Conservation (phyloP, 73 alveolate genomes). For the Diophrys appendiculata region DNA sequence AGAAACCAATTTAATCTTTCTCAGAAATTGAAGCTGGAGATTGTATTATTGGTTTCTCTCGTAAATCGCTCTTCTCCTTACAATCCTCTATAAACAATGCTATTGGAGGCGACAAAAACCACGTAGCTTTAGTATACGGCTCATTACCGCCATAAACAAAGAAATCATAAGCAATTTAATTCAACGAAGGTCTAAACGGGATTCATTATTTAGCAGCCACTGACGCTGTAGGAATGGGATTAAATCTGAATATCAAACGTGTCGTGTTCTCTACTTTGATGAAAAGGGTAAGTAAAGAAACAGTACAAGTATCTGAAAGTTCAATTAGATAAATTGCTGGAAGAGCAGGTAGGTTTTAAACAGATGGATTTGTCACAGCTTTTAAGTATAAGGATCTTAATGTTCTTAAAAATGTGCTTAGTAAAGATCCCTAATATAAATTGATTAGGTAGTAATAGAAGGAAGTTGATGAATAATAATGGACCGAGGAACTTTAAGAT, state of each 20-base stretch:
- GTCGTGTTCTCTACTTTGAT: conserved; percentile 54
- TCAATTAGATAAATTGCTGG: conserved; percentile 69
- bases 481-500: background rate
- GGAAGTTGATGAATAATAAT: background rate
- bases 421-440: background rate
- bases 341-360: conserved; percentile 78
- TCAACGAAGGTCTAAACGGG: conserved; percentile 50
- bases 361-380: conserved; percentile 72
- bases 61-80: conserved; percentile 19
- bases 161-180: conserved; percentile 56
- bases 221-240: conserved; percentile 85
- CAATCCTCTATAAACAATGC: too few relatives aligned
- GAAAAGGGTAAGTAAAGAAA: conserved; percentile 35
- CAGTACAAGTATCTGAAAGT: conserved; percentile 5
- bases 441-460: background rate
- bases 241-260: conserved; percentile 64
- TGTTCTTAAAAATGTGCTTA: background rate
- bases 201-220: conserved; percentile 69
- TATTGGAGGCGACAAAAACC: too few relatives aligned
- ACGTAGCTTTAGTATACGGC: conserved; percentile 71
- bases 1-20: conserved; percentile 30
- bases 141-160: conserved; percentile 57
- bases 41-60: conserved; percentile 52
- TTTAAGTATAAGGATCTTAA: conserved; percentile 15
- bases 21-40: conserved; percentile 26